Evolutionary conservation across 2,329 filamentous ascomycete species (phyloP), one percentile per base, ranked within the genome.

Genomic region (Fusarium ambrosium): DNA sequence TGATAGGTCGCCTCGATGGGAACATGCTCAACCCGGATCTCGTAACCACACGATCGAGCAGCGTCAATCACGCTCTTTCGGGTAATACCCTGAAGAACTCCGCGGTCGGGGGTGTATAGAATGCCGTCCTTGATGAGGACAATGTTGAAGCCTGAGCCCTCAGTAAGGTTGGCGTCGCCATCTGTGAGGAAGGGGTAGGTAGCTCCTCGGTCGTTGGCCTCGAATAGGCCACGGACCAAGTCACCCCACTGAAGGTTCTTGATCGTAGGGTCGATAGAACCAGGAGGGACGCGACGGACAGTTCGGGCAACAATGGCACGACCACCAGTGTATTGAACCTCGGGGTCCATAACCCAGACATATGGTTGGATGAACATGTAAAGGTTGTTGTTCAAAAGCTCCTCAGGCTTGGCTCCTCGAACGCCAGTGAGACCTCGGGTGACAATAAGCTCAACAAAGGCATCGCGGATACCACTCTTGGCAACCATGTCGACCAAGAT

Each of bases 211-310:
- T 89, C 87, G 0, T 70, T 61, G 0, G 86, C 86, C 75, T 89
- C 88, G 32, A 86, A 82, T 66, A 88, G 73, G 1, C 81, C 86
- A 0, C 86, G 79, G 1, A 81, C 83, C 2, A 87, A 75, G 76
- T 89, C 87, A 1, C 86, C 86, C 87, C 86, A 88, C 65, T 88
- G 85, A 18, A 87, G 77, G 71, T 88, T 88, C 82, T 89, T 89
- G 34, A 89, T 80, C 0, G 86, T 88, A 0, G 87, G 87, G 71
- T 89, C 87, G 4, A 88, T 85, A 1, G 84, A 79, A 0, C 85
- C 86, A 0, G 86, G 85, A 0, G 87, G 85, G 0, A 81, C 81
- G 1, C 86, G 79, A 3, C 85, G 81, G 0, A 88, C 86, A 0
- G 86, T 87, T 14, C 86, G 79, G 0, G 86, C 83, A 27, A 89